Percentiles rank a stretch among this genome's conserved stretches.
phyloP scores from a whole-genome alignment of 75 land plant genomes.

The Ceratopteris richardii region DNA sequence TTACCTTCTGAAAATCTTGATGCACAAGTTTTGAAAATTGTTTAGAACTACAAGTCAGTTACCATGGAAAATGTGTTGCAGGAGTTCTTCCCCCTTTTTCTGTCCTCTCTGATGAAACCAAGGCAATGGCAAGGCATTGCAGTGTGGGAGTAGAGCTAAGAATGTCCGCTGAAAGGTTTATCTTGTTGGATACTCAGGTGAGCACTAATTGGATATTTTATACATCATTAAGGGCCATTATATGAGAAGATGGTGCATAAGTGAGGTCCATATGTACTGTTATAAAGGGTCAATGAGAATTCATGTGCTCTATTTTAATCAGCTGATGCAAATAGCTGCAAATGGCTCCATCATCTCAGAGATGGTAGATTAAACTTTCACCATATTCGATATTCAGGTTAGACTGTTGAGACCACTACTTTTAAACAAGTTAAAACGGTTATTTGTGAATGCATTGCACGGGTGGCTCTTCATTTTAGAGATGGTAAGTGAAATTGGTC shows the following conservation, averaged over 20 bases:
- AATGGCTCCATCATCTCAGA: background rate
- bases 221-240: background rate
- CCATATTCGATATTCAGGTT: too few relatives aligned
- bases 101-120: conserved; percentile 70
- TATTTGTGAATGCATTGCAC: too few relatives aligned
- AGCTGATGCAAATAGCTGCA: background rate
- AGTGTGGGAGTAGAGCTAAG: conserved; percentile 82
- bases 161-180: conserved; percentile 69
- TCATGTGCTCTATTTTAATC: too few relatives aligned
- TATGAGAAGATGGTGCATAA: background rate
- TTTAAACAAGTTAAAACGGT: too few relatives aligned
- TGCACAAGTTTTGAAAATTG: too few relatives aligned
- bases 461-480: too few relatives aligned
- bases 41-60: too few relatives aligned
- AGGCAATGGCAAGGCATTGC: conserved; percentile 78
- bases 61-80: conserved; percentile 15
- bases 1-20: too few relatives aligned
- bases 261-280: too few relatives aligned
- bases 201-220: background rate
- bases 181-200: conserved; percentile 97
- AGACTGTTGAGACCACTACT: too few relatives aligned
- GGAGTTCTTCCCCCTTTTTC: conserved; percentile 93
- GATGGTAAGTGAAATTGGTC: too few relatives aligned
- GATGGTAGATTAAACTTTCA: background rate
- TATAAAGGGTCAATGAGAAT: too few relatives aligned